phyloP scores from a whole-genome alignment of 2,329 filamentous ascomycete species.

The Fusarium nurragi region DNA sequence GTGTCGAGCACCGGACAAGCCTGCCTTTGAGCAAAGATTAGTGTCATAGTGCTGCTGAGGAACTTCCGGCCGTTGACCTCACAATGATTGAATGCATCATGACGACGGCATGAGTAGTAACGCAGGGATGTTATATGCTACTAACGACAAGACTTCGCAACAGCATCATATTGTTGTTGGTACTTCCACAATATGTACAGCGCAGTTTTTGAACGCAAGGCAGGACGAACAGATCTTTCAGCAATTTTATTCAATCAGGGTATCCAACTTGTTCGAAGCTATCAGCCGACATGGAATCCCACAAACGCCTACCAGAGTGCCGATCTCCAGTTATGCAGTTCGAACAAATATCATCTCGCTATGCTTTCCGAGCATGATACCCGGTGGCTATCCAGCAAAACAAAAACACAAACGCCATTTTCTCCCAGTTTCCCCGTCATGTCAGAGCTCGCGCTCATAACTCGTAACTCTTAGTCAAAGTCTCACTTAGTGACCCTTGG shows the following conservation, averaged over 20 bases:
- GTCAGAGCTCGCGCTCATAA: conserved; percentile 38
- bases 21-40: not conserved
- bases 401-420: conserved; percentile 33
- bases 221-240: not conserved
- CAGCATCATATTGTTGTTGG: not conserved
- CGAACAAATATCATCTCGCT: conserved; percentile 29
- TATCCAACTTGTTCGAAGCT: conserved; percentile 37
- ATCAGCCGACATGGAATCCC: conserved; percentile 27
- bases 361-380: conserved; percentile 18
- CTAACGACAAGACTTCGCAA: not conserved
- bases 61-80: not conserved
- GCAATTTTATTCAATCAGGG: conserved; percentile 21
- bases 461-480: conserved; percentile 12
- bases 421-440: conserved; percentile 11
- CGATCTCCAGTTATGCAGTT: conserved; percentile 32
- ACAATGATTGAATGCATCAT: not conserved
- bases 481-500: conserved; percentile 49
- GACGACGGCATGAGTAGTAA: not conserved
- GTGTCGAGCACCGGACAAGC: too few species aligned
- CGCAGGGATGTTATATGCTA: not conserved
- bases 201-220: not conserved
- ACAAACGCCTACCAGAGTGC: conserved; percentile 37
- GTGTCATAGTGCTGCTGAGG: too few species aligned
- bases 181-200: too few species aligned
- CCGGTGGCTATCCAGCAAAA: conserved; percentile 8